Conservation (phyloP, 169 alveolate species). For the Plasmodium berghei region DNA sequence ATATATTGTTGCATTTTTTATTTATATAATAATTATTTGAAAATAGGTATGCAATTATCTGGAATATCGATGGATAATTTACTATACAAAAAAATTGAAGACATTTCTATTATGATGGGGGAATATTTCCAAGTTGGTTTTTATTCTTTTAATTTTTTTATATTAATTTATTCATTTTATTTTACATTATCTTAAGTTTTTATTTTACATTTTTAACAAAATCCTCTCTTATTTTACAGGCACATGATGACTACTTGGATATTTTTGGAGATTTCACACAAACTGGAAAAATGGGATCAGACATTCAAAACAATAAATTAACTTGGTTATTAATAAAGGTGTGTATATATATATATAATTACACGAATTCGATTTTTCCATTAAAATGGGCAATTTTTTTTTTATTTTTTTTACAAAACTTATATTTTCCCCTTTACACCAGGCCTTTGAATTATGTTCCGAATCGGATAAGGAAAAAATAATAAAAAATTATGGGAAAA, state of each 20-base stretch:
- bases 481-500: conserved; percentile 81
- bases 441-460: conserved; percentile 80
- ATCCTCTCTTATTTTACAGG: conserved; percentile 28
- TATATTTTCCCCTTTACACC: neutral
- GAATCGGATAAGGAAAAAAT: conserved; percentile 73
- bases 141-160: neutral
- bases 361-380: neutral
- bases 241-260: conserved; percentile 86
- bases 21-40: no score
- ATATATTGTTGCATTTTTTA: no score
- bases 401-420: neutral
- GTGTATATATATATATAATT: neutral
- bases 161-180: neutral
- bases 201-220: neutral
- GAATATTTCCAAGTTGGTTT: conserved; percentile 81
- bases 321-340: conserved; percentile 86
- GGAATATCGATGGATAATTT: conserved; percentile 79
- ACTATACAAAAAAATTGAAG: conserved; percentile 79
- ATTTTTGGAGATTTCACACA: conserved; percentile 77
- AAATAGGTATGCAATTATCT: conserved; percentile 81
- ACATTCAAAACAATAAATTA: conserved; percentile 84
- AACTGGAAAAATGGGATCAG: conserved; percentile 86
- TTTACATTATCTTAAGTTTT: neutral
- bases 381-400: neutral
- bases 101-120: conserved; percentile 80